Conservation (phyloP, 345 rosid genomes). For the Populus euphratica region DNA sequence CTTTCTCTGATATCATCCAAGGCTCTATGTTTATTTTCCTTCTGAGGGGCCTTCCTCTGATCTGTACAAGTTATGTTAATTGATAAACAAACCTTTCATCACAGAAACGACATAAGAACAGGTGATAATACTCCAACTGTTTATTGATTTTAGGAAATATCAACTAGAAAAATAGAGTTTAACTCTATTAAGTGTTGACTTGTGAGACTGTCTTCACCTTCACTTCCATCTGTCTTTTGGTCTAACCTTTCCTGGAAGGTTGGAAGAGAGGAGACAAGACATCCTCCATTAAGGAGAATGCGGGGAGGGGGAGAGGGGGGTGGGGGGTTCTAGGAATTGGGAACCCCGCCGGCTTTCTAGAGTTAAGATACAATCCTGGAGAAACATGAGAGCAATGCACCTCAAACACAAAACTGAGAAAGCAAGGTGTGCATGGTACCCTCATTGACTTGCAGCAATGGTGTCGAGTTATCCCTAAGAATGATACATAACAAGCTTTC, state of each 20-base stretch:
- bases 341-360: too few species aligned
- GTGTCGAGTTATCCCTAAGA: not conserved
- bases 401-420: not conserved
- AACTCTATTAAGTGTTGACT: too few species aligned
- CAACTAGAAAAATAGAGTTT: not conserved
- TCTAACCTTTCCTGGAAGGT: too few species aligned
- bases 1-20: slow-evolving; percentile 90
- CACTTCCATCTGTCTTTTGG: too few species aligned
- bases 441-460: not conserved
- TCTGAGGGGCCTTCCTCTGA: slow-evolving; percentile 54
- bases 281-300: too few species aligned
- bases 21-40: slow-evolving; percentile 73
- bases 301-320: too few species aligned
- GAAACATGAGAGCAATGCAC: too few species aligned
- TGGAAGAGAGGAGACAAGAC: too few species aligned
- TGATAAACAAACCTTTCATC: not conserved
- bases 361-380: too few species aligned
- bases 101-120: not conserved
- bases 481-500: not conserved
- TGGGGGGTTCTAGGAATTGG: too few species aligned
- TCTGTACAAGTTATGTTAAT: slow-evolving; percentile 36
- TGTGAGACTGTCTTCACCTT: too few species aligned
- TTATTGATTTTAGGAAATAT: not conserved
- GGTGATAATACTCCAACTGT: too few species aligned
- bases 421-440: not conserved